Evolutionary conservation across 805 yeast species (phyloP), one percentile per base, ranked within the genome.

Genomic region (Candida nemodendra): DNA sequence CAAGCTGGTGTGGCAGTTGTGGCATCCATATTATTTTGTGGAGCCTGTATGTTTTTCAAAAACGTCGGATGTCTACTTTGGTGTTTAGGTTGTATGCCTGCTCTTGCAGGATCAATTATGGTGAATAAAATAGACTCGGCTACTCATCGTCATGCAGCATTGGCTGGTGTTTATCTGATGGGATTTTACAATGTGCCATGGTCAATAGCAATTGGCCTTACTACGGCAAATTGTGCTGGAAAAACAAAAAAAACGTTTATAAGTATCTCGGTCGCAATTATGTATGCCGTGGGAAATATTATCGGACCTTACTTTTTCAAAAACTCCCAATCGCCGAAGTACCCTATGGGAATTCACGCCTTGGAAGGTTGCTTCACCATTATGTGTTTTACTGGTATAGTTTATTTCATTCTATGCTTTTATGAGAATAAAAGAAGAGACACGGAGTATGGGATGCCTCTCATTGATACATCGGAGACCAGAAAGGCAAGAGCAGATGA

Each of bases 271-370:
- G 34, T 31, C 18, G 34, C 34, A 12, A 60, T 65, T 21, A 65
- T 66, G 15, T 74, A 68, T 39, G 64, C 72, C 41, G 51, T 75
- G 30, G 61, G 74, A 17, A 74, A 75, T 44, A 64, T 74, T 15
- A 67, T 74, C 25, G 69, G 75, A 5, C 79, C 81, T 4, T 80
- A 74, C 51, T 44, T 74, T 19, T 76, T 78, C 76, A 63, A 66
- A 47, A 57, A 47, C 4, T 52, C 47, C 9, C 70, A 69, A 45
- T 62, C 68, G 6, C 80, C 81, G 33, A 54, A 69, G 38, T 71
- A 63, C 45, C 34, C 15, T 8, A 34, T 34, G 4, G 42, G 42
- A 34, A 38, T 38, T 21, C 34, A 26, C n/a, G 32, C 42, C 2
- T 27, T 38, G 39, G 12, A 34, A 5, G 23, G 39, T 8, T 30